Conservation (phyloP, 192 early-diverging fungal species). For the Oehlia diaphana region DNA sequence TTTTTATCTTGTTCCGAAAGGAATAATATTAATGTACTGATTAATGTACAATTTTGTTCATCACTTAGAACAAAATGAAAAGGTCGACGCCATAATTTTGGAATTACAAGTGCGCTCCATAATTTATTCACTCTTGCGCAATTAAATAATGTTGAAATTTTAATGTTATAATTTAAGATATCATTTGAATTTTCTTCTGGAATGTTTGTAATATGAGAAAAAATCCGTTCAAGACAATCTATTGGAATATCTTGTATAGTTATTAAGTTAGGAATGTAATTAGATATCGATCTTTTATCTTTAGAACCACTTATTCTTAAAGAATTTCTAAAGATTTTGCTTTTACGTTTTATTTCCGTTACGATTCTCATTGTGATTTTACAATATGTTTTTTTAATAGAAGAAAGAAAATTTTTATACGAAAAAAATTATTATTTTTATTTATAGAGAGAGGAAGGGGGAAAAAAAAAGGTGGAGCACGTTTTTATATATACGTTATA, state of each 20-base stretch:
- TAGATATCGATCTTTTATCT: no score
- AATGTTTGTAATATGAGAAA: neutral
- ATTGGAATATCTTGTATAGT: neutral
- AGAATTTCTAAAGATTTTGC: no score
- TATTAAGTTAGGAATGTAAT: neutral
- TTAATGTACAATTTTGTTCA: neutral
- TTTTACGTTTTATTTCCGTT: no score
- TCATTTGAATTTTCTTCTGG: neutral
- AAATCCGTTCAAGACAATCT: neutral
- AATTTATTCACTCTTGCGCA: neutral
- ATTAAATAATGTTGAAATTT: neutral
- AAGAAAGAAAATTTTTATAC: no score
- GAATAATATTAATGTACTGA: neutral
- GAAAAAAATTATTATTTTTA: no score
- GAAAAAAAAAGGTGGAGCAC: no score
- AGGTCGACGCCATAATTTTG: neutral
- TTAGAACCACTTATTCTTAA: no score
- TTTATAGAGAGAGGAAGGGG: no score
- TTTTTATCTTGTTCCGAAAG: neutral
- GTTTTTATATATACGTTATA: no score
- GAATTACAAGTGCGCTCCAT: neutral
- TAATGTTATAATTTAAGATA: neutral
- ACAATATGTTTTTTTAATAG: no score
- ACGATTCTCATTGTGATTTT: no score
- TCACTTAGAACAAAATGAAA: neutral